Evolutionary conservation across 768 basidiomycete genomes (phyloP).

Genomic region (Phlebiopsis flavidoalba): DNA sequence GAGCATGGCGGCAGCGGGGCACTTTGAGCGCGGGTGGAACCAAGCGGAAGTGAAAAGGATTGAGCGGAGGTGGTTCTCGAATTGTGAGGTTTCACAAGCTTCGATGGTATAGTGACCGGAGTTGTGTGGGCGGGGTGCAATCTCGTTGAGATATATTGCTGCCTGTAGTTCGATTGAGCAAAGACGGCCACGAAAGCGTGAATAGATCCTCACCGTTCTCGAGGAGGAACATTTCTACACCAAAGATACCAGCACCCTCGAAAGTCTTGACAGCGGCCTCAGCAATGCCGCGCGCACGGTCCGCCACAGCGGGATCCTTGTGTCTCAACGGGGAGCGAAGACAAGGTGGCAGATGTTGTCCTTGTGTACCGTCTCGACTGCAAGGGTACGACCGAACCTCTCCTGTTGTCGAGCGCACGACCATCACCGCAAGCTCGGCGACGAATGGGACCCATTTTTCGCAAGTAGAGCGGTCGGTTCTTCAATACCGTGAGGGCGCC

Average conservation of each 20-base stretch:
- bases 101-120: constrained; percentile 99
- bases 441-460: constrained; percentile 90
- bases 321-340: constrained; percentile 79
- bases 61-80: constrained; percentile 94
- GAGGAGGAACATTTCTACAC: constrained; percentile 97
- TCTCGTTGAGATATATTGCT: constrained; percentile 87
- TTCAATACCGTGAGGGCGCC: constrained; percentile 54
- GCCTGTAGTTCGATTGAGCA: constrained; percentile 36
- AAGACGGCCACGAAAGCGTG: not conserved
- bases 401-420: constrained; percentile 74
- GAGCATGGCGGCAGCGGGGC: constrained; percentile 86
- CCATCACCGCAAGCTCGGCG: constrained; percentile 95
- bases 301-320: constrained; percentile 46
- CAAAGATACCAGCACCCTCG: constrained; percentile 89
- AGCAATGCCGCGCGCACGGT: constrained; percentile 65
- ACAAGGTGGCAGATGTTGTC: constrained; percentile 92
- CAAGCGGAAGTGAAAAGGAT: constrained; percentile 89
- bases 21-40: constrained; percentile 47
- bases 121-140: constrained; percentile 97
- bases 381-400: constrained; percentile 81
- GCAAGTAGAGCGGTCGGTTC: constrained; percentile 78
- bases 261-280: constrained; percentile 77
- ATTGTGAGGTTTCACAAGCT: constrained; percentile 94
- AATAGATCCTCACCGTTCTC: constrained; percentile 59
- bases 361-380: constrained; percentile 93